Evolutionary conservation across 106 monocot genomes (phyloP).

Genomic region (Dendrobium nobile): DNA sequence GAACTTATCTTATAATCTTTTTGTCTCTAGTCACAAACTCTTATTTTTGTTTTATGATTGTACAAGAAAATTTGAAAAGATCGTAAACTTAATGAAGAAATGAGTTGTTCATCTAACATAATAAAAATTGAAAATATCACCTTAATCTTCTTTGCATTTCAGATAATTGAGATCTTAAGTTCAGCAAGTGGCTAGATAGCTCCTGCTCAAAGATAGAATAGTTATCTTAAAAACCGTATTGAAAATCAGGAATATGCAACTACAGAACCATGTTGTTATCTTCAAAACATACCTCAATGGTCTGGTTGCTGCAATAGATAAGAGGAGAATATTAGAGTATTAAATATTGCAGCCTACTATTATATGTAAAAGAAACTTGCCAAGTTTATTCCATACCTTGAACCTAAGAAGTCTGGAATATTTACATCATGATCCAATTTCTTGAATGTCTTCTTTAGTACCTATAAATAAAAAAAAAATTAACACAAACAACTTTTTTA

Average conservation of each 20-base stretch:
- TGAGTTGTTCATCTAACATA: too few relatives aligned
- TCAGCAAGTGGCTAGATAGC: constrained; percentile 29
- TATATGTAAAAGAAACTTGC: constrained; percentile 2
- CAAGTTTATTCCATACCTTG: constrained; percentile 31
- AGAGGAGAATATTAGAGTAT: constrained; percentile 9
- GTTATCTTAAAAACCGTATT: constrained; percentile 1
- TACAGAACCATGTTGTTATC: neutral
- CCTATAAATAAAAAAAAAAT: constrained; percentile 30
- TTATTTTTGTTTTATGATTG: too few relatives aligned
- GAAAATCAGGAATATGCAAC: neutral
- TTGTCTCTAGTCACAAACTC: too few relatives aligned
- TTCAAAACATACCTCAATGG: constrained; percentile 58
- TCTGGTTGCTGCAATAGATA: constrained; percentile 50
- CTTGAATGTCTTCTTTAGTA: constrained; percentile 92
- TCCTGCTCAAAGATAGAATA: constrained; percentile 42
- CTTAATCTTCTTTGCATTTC: constrained; percentile 60
- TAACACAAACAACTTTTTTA: neutral
- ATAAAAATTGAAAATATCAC: constrained; percentile 20
- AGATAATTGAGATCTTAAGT: constrained; percentile 50
- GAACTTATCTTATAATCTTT: too few relatives aligned
- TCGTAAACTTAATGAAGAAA: too few relatives aligned
- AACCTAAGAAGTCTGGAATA: constrained; percentile 68
- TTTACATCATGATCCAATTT: constrained; percentile 89
- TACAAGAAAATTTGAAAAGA: too few relatives aligned
- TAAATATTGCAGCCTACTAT: neutral